These are phyloP conservation scores for Vanilla planifolia DNA, from an alignment of 106 monocot species.

Conservation along the genomic window DNA sequence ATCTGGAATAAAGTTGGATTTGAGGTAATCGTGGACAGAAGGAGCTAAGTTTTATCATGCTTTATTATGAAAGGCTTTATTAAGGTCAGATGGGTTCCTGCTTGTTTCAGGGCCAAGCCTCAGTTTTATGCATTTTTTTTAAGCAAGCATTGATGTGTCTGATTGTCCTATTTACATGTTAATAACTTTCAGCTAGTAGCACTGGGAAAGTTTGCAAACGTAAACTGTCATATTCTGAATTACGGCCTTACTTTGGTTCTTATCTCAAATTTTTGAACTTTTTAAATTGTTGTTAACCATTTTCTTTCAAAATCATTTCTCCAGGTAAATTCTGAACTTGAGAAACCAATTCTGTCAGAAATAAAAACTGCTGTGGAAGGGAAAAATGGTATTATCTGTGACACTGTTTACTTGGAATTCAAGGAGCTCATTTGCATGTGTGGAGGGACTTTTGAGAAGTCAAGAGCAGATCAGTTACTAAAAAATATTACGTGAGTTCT, in stretches of 20 bases:
- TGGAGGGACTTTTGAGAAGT: slow-evolving; percentile 71
- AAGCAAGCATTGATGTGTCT: no score
- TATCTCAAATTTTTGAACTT: background rate
- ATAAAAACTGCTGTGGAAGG: slow-evolving; percentile 31
- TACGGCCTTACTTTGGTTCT: background rate
- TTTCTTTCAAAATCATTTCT: background rate
- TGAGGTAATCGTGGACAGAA: no score
- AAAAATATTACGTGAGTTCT: slow-evolving; percentile 52
- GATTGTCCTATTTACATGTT: background rate
- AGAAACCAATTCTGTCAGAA: slow-evolving; percentile 65
- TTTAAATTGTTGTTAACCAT: background rate
- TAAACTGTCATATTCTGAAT: background rate
- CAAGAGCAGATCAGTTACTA: slow-evolving; percentile 50
- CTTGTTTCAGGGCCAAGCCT: no score
- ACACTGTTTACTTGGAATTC: slow-evolving; percentile 61
- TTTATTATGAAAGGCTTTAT: no score
- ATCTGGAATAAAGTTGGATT: no score
- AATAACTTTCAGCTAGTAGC: background rate
- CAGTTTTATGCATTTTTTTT: no score
- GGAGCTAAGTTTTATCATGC: no score
- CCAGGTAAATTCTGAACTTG: slow-evolving; percentile 69
- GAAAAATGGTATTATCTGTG: slow-evolving; percentile 70
- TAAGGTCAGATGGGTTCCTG: no score
- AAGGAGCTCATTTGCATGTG: slow-evolving; percentile 70
- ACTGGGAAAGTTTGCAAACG: no score